A percentile compares a stretch with the other conserved stretches of the same genome.
These are phyloP conservation scores for Colletotrichum destructivum DNA, from an alignment of 2,329 filamentous ascomycete species.

Conservation along the genomic window DNA sequence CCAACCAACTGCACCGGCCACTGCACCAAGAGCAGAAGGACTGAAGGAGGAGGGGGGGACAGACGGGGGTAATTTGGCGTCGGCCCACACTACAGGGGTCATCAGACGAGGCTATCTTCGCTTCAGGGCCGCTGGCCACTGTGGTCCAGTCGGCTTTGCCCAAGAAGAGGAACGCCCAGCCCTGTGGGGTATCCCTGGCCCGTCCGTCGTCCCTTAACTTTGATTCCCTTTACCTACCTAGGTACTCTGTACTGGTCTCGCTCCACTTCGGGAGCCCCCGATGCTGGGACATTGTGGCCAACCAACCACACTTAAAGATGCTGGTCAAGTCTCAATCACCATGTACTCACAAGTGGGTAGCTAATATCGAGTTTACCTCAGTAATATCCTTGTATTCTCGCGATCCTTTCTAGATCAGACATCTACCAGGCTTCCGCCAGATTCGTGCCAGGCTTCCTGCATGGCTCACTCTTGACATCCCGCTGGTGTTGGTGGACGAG, in stretches of 20 bases:
- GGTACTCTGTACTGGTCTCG: not conserved
- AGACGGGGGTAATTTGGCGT: conserved; percentile 14
- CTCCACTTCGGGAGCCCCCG: conserved; percentile 9
- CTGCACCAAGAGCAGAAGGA: conserved; percentile 1
- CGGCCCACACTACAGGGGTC: conserved; percentile 36
- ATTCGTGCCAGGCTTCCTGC: too few relatives aligned
- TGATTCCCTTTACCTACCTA: not conserved
- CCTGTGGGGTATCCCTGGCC: conserved; percentile 31
- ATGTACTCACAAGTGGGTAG: too few relatives aligned
- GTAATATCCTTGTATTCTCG: too few relatives aligned
- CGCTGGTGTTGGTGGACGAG: not conserved
- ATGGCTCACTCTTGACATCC: not conserved
- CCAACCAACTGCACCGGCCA: not conserved
- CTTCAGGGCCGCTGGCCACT: not conserved
- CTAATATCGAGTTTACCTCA: too few relatives aligned
- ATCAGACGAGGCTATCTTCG: conserved; percentile 30
- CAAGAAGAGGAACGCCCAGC: conserved; percentile 13
- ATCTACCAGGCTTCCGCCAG: too few relatives aligned
- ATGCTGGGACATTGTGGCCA: not conserved
- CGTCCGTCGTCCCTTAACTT: conserved; percentile 40
- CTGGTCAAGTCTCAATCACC: not conserved
- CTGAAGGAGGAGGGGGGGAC: too few relatives aligned
- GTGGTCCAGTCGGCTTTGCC: not conserved
- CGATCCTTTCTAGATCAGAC: too few relatives aligned
- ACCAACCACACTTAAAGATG: conserved; percentile 2